Evolutionary conservation across 2,329 filamentous ascomycete species (phyloP), one percentile per base, ranked within the genome.

Genomic region (Cladophialophora psammophila): DNA sequence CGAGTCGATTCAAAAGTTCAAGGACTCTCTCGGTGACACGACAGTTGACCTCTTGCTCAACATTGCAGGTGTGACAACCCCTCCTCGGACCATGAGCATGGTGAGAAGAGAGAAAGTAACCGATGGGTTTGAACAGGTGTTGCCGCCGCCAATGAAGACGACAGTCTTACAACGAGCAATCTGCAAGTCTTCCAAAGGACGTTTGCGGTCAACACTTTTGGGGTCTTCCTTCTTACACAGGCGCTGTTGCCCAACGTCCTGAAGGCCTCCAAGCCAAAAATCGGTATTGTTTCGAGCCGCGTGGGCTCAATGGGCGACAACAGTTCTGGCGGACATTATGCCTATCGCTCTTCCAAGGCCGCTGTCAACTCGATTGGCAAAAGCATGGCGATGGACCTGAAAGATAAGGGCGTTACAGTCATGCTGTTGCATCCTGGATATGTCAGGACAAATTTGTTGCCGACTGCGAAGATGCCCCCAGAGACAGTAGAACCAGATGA

Each of bases 321-420:
- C 64, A 72, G 66, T 56, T 76, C 76, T 0, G 81, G 82, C 9
- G 79, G 81, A 6, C 73, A 68, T 38, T 83, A 83, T 58, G 78
- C 80, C 1, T 83, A 83, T 60, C 78, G 81, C 2, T 76, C 77
- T 1, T 78, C 75, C 10, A 83, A 83, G 69, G 78, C 82, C 5
- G 82, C 80, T 7, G 77, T 83, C 34, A 82, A 83, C 67, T 77
- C 75, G 42, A 72, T 84, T 13, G 81, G 79, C 56, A 81, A 82
- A 73, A 80, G 74, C 64, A 66, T 83, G 71, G 76, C 79, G 2
- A 71, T 82, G 58, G 81, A 83, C 67, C 66, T 83, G 2, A 77
- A 79, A 63, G 78, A 78, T 2, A 77, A 78, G 63, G 77, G 78
- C 8, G 76, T 83, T 3, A 74, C 77, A 5, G 80, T 83, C 2